Evolutionary conservation across 768 basidiomycete species (phyloP), one percentile per base, ranked within the genome.

Genomic region (Gyrodon lividus): DNA sequence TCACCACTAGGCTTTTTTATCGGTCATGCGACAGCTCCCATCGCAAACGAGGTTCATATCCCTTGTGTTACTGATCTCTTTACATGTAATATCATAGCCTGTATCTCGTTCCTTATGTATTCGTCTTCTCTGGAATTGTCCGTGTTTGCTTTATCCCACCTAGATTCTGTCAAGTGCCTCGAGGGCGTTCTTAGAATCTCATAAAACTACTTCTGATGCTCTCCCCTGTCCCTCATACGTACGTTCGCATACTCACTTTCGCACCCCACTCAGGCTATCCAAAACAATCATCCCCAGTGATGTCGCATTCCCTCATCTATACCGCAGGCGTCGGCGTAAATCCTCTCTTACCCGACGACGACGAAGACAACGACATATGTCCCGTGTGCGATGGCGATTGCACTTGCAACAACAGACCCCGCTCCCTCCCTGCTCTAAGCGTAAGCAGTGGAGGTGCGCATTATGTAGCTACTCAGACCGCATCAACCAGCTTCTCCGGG

Each of bases 301-400:
- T 86, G 84, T 74, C 83, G 77, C 71, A 76, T 82, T 72, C 83
- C 81, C 77, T 80, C 76, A 71, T 81, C 75, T 74, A 82, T 83
- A 84, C 83, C 76, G 73, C 78, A 74, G 80, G 68, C 75, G 73
- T 64, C 71, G 66, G 61, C 68, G 70, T 62, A 70, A 73, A 62
- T 60, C 61, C 35, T 59, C 55, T 60, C 58, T 58, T 64, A 46
- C 62, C 46, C 53, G 75, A 78, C 71, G 82, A 83, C 74, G 85
- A 87, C 70, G 89, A 91, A 65, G 87, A 89, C 77, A 81, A 82
- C 81, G 86, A 90, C 68, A 89, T 92, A 50, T 92, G 89, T 70
- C 89, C 89, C 7, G 88, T 92, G 57, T 92, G 89, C 87, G 90
- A 92, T 77, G 85, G 87, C 64, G 84, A 89, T 65, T 92, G 89